Percentiles rank a stretch among this genome's conserved stretches.
These are phyloP conservation scores for Cladophialophora yegresii DNA, from an alignment of 2,329 filamentous ascomycete genomes.

Conservation along the genomic window DNA sequence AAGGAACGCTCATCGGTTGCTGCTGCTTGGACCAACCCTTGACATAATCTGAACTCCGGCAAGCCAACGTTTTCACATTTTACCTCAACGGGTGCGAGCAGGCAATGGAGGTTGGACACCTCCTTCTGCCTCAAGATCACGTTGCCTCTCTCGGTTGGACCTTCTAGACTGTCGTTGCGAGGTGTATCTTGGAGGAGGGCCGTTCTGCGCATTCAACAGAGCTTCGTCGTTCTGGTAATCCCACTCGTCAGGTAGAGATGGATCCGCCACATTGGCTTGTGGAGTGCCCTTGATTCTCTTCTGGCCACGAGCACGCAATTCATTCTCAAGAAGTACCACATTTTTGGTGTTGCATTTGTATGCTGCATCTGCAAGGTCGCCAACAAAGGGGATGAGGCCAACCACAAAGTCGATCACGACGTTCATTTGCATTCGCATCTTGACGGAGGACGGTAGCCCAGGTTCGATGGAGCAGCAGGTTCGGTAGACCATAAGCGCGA, in stretches of 20 bases:
- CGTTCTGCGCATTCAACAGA: constrained; percentile 31
- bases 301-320: constrained; percentile 47
- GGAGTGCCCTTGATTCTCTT: constrained; percentile 40
- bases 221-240: constrained; percentile 38
- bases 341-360: constrained; percentile 54
- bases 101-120: constrained; percentile 28
- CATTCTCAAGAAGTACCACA: constrained; percentile 49
- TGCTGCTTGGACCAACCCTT: not conserved
- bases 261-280: constrained; percentile 39
- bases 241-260: constrained; percentile 40
- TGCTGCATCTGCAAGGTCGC: constrained; percentile 51
- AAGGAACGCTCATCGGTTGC: constrained; percentile 8
- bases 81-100: constrained; percentile 31
- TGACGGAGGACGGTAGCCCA: constrained; percentile 60
- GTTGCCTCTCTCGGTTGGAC: constrained; percentile 37
- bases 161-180: constrained; percentile 36
- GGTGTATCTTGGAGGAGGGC: constrained; percentile 33
- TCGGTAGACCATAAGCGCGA: constrained; percentile 74
- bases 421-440: constrained; percentile 77
- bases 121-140: constrained; percentile 34
- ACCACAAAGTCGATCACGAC: constrained; percentile 58
- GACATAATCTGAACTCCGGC: not conserved
- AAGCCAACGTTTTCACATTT: not conserved
- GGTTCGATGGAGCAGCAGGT: constrained; percentile 74
- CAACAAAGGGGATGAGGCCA: constrained; percentile 55